phyloP scores from a whole-genome alignment of 2,329 filamentous ascomycete genomes.

The Penicillium sumatraense region DNA sequence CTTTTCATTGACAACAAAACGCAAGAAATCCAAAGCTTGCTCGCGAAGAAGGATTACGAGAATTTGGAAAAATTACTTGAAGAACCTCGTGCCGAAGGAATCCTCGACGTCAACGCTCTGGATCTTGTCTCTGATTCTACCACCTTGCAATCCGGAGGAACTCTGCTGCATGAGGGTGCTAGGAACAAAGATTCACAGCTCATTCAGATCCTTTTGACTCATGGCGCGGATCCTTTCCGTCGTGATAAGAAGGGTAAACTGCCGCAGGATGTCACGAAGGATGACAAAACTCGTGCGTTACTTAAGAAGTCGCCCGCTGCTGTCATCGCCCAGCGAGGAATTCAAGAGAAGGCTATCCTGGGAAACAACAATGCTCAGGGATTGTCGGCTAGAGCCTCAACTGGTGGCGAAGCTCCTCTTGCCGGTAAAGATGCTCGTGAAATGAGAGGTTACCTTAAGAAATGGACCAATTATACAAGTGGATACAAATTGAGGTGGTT shows the following conservation, averaged over 20 bases:
- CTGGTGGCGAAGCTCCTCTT: constrained; percentile 54
- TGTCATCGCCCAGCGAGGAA: constrained; percentile 88
- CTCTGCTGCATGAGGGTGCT: constrained; percentile 89
- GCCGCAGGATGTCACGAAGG: constrained; percentile 94
- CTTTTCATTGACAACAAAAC: constrained; percentile 88
- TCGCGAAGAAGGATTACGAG: constrained; percentile 74
- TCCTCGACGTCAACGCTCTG: constrained; percentile 88
- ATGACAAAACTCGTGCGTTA: constrained; percentile 85
- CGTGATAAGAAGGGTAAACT: constrained; percentile 94
- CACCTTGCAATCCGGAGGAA: constrained; percentile 84
- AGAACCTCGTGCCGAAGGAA: constrained; percentile 81
- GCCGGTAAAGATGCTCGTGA: constrained; percentile 87
- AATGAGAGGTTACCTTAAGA: constrained; percentile 98
- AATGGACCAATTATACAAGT: constrained; percentile 98
- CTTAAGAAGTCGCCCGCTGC: constrained; percentile 94
- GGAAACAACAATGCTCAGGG: constrained; percentile 69
- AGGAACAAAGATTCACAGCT: constrained; percentile 83
- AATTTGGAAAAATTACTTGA: constrained; percentile 78
- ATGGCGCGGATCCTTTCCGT: constrained; percentile 94
- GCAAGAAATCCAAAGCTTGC: constrained; percentile 79
- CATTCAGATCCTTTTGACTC: constrained; percentile 86
- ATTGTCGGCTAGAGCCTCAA: constrained; percentile 53
- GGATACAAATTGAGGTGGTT: constrained; percentile 98
- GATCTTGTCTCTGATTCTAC: constrained; percentile 82
- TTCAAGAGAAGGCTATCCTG: constrained; percentile 95